Evolutionary conservation across 768 basidiomycete genomes (phyloP), one percentile per base, ranked within the genome.

Genomic region (Psilocybe cyanescens): DNA sequence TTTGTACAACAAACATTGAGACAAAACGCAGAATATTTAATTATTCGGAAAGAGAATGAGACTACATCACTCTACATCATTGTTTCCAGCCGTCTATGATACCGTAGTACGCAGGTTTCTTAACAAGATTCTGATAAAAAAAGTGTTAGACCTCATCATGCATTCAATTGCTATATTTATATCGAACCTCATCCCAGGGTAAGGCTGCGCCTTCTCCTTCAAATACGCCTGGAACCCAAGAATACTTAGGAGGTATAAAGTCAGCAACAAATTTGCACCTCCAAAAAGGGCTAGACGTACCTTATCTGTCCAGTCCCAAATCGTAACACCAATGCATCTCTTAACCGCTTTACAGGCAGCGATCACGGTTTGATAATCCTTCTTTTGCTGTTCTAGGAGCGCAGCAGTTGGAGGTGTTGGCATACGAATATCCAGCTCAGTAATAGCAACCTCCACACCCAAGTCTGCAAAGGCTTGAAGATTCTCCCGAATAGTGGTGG

Each of bases 361-460:
- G 57, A 88, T 78, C 51, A 88, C 81, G 16, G 78, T 79, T 71
- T 80, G 72, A 65, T 87, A 89, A 67, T 89, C 87, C 63, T 74
- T 77, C 67, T 81, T 75, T 68, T 89, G 87, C 67, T 87, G 85
- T 31, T 72, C 76, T 35, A 84, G 75, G 39, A 81, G 73, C 0
- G 79, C 81, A 6, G 71, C 64, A 3, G 84, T 85, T n/a, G 75
- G 77, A n/a, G 86, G 87, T 9, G 83, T 75, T 5, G 78, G 78
- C 78, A 87, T 86, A 54, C 87, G 79, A 66, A 85, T 85, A 66
- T 90, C 88, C 48, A 90, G 79, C 68, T 89, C 88, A 2, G 88
- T 90, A 63, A 89, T 82, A 7, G 87, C 87, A 28, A 89, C 83
- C 65, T 89, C 88, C 41, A 89, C 76, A 2, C 89, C 87, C n/a